Conservation (phyloP, 2,329 filamentous ascomycete genomes). For the Pestalotiopsis sp. region DNA sequence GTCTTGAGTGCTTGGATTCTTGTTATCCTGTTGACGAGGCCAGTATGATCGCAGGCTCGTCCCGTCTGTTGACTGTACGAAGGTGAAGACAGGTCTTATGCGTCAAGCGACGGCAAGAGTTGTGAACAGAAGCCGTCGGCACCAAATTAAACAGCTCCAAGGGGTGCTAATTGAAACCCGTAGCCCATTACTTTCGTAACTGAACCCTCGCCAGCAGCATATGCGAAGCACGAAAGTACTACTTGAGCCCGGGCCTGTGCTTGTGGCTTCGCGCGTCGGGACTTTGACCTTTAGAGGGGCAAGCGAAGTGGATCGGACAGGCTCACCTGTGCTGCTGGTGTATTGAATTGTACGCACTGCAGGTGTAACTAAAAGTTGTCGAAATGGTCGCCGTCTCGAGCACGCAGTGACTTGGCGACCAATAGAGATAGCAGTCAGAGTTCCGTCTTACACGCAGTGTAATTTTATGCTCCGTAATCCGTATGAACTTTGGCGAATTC, state of each 20-base stretch:
- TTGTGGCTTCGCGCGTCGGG: not conserved
- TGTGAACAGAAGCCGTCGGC: no score
- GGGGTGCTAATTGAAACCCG: not conserved
- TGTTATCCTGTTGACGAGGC: no score
- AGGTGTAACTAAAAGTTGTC: not conserved
- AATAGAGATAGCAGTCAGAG: not conserved
- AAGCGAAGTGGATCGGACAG: not conserved
- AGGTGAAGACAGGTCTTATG: no score
- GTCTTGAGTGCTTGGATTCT: no score
- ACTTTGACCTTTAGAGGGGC: not conserved
- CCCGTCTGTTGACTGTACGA: no score
- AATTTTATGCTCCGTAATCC: not conserved
- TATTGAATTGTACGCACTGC: not conserved
- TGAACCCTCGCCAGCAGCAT: not conserved
- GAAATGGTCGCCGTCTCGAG: not conserved
- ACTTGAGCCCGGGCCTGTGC: not conserved
- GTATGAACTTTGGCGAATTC: not conserved
- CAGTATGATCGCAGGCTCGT: no score
- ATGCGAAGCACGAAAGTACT: not conserved
- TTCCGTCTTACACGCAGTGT: not conserved
- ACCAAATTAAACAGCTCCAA: no score
- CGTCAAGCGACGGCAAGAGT: no score
- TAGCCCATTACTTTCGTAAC: not conserved
- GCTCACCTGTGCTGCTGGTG: no score
- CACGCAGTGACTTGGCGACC: not conserved